Conservation (phyloP, 495 filamentous ascomycete genomes). For the Lentithecium fluviatile region DNA sequence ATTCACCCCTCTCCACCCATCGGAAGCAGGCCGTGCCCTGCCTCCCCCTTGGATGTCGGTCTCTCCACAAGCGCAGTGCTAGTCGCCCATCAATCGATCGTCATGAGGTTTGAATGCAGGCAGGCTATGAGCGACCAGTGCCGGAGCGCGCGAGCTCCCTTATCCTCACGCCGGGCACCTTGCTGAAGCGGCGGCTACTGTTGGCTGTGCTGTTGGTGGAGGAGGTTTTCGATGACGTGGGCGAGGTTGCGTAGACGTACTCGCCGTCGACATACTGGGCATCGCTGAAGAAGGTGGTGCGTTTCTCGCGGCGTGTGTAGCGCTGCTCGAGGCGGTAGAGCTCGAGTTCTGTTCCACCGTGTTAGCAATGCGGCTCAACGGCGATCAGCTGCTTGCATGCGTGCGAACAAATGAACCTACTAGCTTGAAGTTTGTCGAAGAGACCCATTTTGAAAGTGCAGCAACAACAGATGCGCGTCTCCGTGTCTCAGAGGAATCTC, state of each 20-base stretch:
- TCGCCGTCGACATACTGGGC: slow-evolving; percentile 91
- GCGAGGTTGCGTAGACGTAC: slow-evolving; percentile 63
- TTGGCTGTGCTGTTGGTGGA: slow-evolving; percentile 15
- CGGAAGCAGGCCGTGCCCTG: too few species aligned
- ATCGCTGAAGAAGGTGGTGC: slow-evolving; percentile 80
- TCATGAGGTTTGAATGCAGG: too few species aligned
- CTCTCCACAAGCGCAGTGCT: not conserved
- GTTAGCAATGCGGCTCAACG: slow-evolving; percentile 7
- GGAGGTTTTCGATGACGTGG: slow-evolving; percentile 30
- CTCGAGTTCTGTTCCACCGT: slow-evolving; percentile 63
- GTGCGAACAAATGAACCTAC: slow-evolving; percentile 20
- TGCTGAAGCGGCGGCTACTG: slow-evolving; percentile 26
- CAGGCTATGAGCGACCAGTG: not conserved
- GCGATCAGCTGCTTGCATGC: not conserved
- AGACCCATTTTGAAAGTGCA: slow-evolving; percentile 30
- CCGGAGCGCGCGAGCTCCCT: slow-evolving; percentile 27
- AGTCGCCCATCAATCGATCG: too few species aligned
- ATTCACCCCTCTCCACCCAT: too few species aligned
- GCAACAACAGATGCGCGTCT: not conserved
- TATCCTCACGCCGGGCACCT: slow-evolving; percentile 25
- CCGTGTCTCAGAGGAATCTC: not conserved
- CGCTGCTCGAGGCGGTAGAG: slow-evolving; percentile 90
- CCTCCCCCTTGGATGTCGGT: too few species aligned
- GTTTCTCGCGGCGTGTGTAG: slow-evolving; percentile 82
- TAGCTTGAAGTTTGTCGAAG: slow-evolving; percentile 36